Evolutionary conservation across 257 asterid species (phyloP).

Genomic region (Przewalskia tangutica): DNA sequence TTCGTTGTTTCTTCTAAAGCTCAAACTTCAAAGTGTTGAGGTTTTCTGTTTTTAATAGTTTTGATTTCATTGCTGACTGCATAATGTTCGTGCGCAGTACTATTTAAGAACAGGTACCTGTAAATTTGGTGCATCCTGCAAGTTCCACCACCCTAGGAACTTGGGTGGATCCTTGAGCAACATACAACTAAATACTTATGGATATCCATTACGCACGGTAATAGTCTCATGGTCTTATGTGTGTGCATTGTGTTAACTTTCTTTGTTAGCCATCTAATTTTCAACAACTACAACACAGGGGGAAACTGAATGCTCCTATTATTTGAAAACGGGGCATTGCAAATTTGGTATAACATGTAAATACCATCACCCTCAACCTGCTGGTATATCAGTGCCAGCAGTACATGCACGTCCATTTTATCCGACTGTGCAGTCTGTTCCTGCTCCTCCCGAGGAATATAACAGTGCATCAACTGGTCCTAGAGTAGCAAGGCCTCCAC

Average conservation of each 20-base stretch:
- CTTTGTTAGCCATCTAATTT: not conserved
- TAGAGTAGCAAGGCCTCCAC: conserved; percentile 60
- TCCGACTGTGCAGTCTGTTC: conserved; percentile 70
- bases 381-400: conserved; percentile 50
- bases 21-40: not conserved
- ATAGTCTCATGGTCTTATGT: not conserved
- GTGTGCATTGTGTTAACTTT: not conserved
- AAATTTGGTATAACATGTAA: conserved; percentile 81
- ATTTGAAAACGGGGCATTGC: conserved; percentile 97
- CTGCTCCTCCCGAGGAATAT: conserved; percentile 52
- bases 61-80: not conserved
- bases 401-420: conserved; percentile 74
- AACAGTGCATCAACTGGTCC: conserved; percentile 33
- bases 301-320: conserved; percentile 87
- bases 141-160: conserved; percentile 81
- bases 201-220: conserved; percentile 89
- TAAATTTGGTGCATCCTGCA: conserved; percentile 80
- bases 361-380: conserved; percentile 81
- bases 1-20: not conserved
- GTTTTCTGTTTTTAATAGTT: conserved; percentile 1
- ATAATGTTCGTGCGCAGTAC: conserved; percentile 37
- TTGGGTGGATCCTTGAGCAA: conserved; percentile 57
- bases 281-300: conserved; percentile 37
- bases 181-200: conserved; percentile 56
- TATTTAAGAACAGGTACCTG: conserved; percentile 77